Percentiles rank a stretch among this genome's conserved stretches.
Conservation (phyloP, 108 stramenopile genomes). For the Hondaea fermentalgiana region DNA sequence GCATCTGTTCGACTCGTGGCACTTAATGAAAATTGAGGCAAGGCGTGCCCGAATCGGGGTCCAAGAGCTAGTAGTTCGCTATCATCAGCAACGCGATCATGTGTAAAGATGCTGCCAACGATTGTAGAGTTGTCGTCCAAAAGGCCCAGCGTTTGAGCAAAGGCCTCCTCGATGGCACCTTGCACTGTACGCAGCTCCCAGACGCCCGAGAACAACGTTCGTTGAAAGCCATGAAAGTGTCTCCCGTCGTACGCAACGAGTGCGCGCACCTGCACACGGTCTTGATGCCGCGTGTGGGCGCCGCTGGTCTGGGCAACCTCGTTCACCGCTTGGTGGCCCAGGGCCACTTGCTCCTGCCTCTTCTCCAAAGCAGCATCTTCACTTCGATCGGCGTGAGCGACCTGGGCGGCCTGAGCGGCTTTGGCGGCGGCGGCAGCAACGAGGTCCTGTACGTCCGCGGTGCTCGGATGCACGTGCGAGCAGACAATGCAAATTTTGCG, state of each 20-base stretch:
- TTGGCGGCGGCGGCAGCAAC: neutral
- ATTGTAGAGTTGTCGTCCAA: neutral
- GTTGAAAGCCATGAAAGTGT: neutral
- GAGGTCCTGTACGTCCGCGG: neutral
- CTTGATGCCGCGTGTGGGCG: neutral
- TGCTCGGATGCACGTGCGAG: neutral
- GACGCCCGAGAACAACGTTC: neutral
- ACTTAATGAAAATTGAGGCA: neutral
- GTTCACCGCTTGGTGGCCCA: neutral
- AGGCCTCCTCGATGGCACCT: neutral
- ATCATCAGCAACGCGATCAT: neutral
- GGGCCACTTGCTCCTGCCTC: neutral
- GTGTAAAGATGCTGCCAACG: neutral
- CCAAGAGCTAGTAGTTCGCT: neutral
- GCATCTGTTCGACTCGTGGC: slow-evolving; percentile 71
- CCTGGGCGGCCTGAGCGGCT: neutral
- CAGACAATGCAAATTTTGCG: neutral
- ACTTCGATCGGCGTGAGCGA: neutral
- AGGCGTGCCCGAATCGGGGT: neutral
- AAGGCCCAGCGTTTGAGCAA: neutral
- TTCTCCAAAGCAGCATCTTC: neutral
- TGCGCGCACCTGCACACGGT: neutral
- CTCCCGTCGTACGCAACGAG: neutral
- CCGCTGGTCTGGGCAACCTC: too few species aligned
- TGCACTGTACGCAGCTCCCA: neutral